A percentile compares a stretch with the other conserved stretches of the same genome.
Evolutionary conservation across 805 yeast species (phyloP).

Genomic region (Suhomyces canberraensis): DNA sequence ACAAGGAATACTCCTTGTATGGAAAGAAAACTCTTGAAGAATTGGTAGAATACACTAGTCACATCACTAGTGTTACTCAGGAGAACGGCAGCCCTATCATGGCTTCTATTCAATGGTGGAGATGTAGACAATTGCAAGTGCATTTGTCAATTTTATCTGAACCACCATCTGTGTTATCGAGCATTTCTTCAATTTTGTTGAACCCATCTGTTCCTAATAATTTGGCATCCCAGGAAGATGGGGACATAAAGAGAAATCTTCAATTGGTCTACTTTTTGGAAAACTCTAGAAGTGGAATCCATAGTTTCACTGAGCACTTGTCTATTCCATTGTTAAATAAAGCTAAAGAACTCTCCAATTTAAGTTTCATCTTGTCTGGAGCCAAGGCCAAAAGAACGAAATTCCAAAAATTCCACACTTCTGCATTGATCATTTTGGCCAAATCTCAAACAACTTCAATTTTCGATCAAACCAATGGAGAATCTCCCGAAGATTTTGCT

Average conservation of each 20-base stretch:
- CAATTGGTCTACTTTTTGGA: slow-evolving; percentile 60
- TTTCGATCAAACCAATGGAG: slow-evolving; percentile 16
- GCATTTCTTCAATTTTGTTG: slow-evolving; percentile 41
- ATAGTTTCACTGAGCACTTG: slow-evolving; percentile 61
- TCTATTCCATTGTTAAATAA: slow-evolving; percentile 52
- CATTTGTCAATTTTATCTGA: slow-evolving; percentile 66
- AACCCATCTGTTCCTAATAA: slow-evolving; percentile 27
- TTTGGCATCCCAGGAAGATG: slow-evolving; percentile 28
- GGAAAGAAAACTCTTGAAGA: slow-evolving; percentile 28
- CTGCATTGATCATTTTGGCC: slow-evolving; percentile 78
- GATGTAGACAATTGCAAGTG: slow-evolving; percentile 61
- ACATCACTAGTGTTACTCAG: slow-evolving; percentile 1
- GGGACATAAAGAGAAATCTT: slow-evolving; percentile 32
- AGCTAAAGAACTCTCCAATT: slow-evolving; percentile 56
- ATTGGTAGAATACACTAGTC: slow-evolving; percentile 14
- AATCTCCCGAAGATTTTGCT: slow-evolving; percentile 53
- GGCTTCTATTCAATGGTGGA: slow-evolving; percentile 71
- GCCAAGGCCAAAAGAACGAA: slow-evolving; percentile 86
- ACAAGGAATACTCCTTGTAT: slow-evolving; percentile 38
- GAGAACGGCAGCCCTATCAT: slow-evolving; percentile 26
- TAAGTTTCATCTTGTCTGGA: slow-evolving; percentile 74
- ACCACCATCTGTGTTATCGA: slow-evolving; percentile 48
- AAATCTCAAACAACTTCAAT: slow-evolving; percentile 36
- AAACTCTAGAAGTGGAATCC: slow-evolving; percentile 58
- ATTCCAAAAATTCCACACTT: slow-evolving; percentile 66